A percentile compares a stretch with the other conserved stretches of the same genome.
These are phyloP conservation scores for Paecilomyces variotii DNA, from an alignment of 2,329 filamentous ascomycete species.

Conservation along the genomic window DNA sequence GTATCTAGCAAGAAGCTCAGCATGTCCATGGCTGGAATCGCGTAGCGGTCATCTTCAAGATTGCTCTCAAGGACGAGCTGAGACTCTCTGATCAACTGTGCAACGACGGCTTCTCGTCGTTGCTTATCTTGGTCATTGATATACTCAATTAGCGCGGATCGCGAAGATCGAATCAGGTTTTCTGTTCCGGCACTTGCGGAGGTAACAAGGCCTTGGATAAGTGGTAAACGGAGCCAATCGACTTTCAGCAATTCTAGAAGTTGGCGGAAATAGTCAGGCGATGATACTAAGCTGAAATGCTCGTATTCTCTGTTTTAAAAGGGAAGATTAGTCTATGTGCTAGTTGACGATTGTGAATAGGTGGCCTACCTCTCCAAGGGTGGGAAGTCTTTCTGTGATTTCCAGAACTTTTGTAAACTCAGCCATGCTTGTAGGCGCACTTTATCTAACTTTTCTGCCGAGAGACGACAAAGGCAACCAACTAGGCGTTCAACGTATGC, in stretches of 20 bases:
- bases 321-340: conserved; percentile 9
- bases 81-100: conserved; percentile 45
- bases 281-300: conserved; percentile 39
- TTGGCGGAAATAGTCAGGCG: conserved; percentile 35
- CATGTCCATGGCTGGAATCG: conserved; percentile 69
- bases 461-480: conserved; percentile 55
- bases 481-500: conserved; percentile 19
- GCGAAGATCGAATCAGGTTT: conserved; percentile 34
- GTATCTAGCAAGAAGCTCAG: conserved; percentile 68
- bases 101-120: conserved; percentile 31
- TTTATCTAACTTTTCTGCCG: conserved; percentile 83
- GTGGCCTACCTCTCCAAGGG: conserved; percentile 35
- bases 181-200: conserved; percentile 39
- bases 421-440: conserved; percentile 54
- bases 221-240: conserved; percentile 27
- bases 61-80: conserved; percentile 46
- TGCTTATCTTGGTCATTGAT: conserved; percentile 16
- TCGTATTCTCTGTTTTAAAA: conserved; percentile 26
- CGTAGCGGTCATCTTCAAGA: conserved; percentile 57
- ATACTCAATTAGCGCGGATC: conserved; percentile 33
- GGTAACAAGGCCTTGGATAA: conserved; percentile 37
- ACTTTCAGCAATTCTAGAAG: conserved; percentile 29
- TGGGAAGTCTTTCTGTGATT: conserved; percentile 23
- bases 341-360: background rate
- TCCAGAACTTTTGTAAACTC: conserved; percentile 35